These are phyloP conservation scores for Claviceps sp. DNA, from an alignment of 2,329 filamentous ascomycete species.

Conservation along the genomic window DNA sequence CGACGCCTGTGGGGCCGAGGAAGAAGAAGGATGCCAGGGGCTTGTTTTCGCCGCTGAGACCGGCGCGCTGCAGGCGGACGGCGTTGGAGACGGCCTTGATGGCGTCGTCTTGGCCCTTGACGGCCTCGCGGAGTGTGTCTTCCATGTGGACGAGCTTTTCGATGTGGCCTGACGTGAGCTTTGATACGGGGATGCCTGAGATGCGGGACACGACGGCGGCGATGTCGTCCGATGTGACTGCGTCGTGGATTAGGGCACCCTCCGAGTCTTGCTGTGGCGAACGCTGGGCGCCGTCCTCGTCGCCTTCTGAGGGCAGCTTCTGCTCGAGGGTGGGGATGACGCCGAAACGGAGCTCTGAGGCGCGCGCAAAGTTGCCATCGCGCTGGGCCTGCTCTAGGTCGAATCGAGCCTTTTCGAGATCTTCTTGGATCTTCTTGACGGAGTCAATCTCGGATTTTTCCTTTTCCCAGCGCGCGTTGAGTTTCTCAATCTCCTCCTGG, in stretches of 20 bases:
- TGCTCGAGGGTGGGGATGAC: constrained; percentile 70
- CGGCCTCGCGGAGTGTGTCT: constrained; percentile 66
- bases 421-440: constrained; percentile 75
- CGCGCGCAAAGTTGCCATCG: constrained; percentile 75
- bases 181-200: constrained; percentile 85
- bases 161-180: constrained; percentile 83
- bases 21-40: constrained; percentile 96
- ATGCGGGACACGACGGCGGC: constrained; percentile 79
- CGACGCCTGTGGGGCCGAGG: constrained; percentile 88
- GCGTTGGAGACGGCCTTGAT: constrained; percentile 83
- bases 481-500: constrained; percentile 58
- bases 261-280: constrained; percentile 18
- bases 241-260: constrained; percentile 70
- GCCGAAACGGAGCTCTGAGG: constrained; percentile 83
- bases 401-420: constrained; percentile 73
- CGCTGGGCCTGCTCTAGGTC: constrained; percentile 82
- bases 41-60: constrained; percentile 79
- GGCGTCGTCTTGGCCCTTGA: constrained; percentile 89
- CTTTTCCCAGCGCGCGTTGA: constrained; percentile 81
- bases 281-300: constrained; percentile 17
- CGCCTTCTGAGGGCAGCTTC: constrained; percentile 64
- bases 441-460: constrained; percentile 75
- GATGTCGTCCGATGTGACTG: constrained; percentile 91
- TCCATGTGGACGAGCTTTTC: constrained; percentile 96
- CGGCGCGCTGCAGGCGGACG: constrained; percentile 84